These are phyloP conservation scores for Leptographium radiaticola DNA, from an alignment of 2,329 filamentous ascomycete species.

Conservation along the genomic window DNA sequence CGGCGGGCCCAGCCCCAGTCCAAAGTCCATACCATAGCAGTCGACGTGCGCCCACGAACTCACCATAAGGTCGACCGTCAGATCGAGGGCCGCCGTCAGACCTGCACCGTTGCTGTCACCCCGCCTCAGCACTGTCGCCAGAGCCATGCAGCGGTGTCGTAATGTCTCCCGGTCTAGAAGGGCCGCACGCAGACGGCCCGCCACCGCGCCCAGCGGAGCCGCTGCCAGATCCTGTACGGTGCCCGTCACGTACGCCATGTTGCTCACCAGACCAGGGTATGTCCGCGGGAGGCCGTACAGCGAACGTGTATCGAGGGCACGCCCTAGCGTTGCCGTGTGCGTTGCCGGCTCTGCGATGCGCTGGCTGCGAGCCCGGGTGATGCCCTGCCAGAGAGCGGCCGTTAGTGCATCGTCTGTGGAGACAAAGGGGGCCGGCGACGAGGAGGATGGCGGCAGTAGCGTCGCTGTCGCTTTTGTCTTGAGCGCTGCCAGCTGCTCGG, in stretches of 20 bases:
- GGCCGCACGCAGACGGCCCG: slow-evolving; percentile 24
- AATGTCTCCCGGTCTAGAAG: slow-evolving; percentile 26
- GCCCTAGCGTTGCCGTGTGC: slow-evolving; percentile 23
- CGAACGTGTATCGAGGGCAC: slow-evolving; percentile 34
- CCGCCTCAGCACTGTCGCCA: background rate
- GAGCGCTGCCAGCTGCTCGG: slow-evolving; percentile 1
- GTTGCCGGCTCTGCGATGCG: slow-evolving; percentile 15
- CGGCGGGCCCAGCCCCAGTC: slow-evolving; percentile 29
- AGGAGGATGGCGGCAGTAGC: background rate
- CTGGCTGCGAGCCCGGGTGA: slow-evolving; percentile 25
- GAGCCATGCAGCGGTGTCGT: slow-evolving; percentile 18
- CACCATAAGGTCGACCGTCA: slow-evolving; percentile 28
- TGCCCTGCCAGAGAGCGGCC: slow-evolving; percentile 35
- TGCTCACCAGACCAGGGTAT: slow-evolving; percentile 36
- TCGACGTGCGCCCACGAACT: slow-evolving; percentile 40
- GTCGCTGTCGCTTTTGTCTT: background rate
- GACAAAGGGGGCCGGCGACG: background rate
- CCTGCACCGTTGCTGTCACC: slow-evolving; percentile 23
- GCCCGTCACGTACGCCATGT: slow-evolving; percentile 23
- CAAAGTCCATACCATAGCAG: slow-evolving; percentile 33
- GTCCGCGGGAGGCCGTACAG: slow-evolving; percentile 25
- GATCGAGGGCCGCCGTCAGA: slow-evolving; percentile 22
- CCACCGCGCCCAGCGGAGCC: slow-evolving; percentile 14
- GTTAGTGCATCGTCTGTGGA: slow-evolving; percentile 41
- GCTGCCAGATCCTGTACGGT: background rate